Evolutionary conservation across 805 yeast genomes (phyloP), one percentile per base, ranked within the genome.

Genomic region (Blastobotrys mokoenaii): DNA sequence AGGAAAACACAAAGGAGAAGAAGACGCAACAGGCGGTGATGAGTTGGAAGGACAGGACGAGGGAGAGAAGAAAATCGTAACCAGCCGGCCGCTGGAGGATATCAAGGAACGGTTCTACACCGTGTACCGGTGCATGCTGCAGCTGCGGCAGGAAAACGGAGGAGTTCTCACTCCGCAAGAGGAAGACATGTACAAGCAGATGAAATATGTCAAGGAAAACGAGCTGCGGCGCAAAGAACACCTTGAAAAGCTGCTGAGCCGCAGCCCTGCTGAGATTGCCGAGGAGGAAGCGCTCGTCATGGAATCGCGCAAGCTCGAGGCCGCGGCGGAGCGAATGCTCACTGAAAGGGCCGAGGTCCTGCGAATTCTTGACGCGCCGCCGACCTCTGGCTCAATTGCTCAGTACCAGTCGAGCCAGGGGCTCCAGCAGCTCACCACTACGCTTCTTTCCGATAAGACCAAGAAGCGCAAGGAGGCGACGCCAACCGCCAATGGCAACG

Each of bases 211-310:
- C 34, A 81, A 79, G 54, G 72, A 73, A 5, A 79, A 77, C 52
- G 98, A 93, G 61, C 49, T 73, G 16, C 86, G 81, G 54, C 75
- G 98, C 50, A 93, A 93, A 55, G 76, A 76, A 43, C 90, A 90
- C 59, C 65, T 93, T 39, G 81, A 80, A 54, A 77, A 85, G 49
- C 67, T 93, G 33, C 70, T 90, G 37, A 79, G 79, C 32, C 70
- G 99, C 53, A 79, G 90, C 2, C 97, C 98, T 1, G 95, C 97
- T 0, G 98, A 93, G 61, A 85, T 93, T 38, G 97, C 97, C 0
- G 98, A 93, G 66, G 99, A 93, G 60, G 97, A 93, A 62, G 87
- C 95, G 0, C 69, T 93, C 41, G 85, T 93, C 9, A 80, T 90
- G 27, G 98, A 93, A 61, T 94, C 97, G 2, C 76, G 95, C 41